phyloP scores from a whole-genome alignment of 306 rosid genomes.

The Vicia villosa region DNA sequence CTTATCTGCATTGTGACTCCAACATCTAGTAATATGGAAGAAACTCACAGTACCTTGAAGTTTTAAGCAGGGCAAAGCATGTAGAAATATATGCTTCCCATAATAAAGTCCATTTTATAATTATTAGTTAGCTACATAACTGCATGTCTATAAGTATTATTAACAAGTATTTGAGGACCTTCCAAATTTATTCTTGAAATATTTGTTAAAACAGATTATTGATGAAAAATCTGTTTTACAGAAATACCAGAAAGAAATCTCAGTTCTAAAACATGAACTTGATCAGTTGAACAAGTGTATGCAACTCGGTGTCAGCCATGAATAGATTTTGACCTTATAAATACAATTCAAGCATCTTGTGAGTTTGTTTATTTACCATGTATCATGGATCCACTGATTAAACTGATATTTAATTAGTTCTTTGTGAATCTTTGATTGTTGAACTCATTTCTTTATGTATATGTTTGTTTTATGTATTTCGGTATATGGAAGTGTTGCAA shows the following conservation, averaged over 20 bases:
- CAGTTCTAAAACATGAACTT: conserved; percentile 84
- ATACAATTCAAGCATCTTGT: too few relatives aligned
- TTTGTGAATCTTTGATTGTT: too few relatives aligned
- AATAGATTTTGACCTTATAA: conserved; percentile 77
- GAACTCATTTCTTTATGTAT: too few relatives aligned
- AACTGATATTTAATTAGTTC: too few relatives aligned
- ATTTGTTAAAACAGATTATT: conserved; percentile 67
- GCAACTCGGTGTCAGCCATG: conserved; percentile 79
- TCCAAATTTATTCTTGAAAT: conserved; percentile 35
- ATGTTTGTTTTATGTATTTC: too few relatives aligned
- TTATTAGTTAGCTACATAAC: conserved; percentile 15
- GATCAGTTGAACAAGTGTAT: conserved; percentile 86
- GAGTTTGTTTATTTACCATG: too few relatives aligned
- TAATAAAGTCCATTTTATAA: conserved; percentile 65
- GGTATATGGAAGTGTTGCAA: too few relatives aligned
- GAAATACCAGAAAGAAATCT: conserved; percentile 96
- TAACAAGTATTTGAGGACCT: conserved; percentile 4
- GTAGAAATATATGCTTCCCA: conserved; percentile 97
- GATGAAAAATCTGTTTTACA: conserved; percentile 95
- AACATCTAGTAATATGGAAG: conserved; percentile 99
- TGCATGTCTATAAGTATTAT: conserved; percentile 13
- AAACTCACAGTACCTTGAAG: conserved; percentile 98
- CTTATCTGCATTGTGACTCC: conserved; percentile 99
- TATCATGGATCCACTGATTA: too few relatives aligned
- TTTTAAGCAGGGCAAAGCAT: conserved; percentile 95